Base-by-base conservation (phyloP, 371 early-diverging fungal genomes). In the Thermomucor indicae-seudaticae region DNA sequence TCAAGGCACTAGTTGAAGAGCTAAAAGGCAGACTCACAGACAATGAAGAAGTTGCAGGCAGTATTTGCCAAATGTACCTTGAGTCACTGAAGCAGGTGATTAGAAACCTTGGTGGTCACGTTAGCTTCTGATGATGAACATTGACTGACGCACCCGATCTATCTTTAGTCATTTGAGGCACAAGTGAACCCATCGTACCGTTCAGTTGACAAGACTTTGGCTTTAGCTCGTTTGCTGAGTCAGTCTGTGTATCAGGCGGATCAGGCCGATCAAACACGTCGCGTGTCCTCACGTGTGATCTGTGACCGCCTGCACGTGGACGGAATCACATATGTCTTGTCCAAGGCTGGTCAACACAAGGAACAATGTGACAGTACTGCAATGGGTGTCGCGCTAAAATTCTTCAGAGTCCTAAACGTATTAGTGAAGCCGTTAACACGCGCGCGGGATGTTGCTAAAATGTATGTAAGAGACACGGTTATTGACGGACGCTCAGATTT, bases 1-100 rank as follows among this genome's bases (percentile, higher is more conserved):
- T 80, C 35, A 71, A 73, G 51, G 67, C 71, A 11, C 51, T 84
- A 23, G 51, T 80, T 8, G 45, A 64, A 14, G 67, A 68, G 29
- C 59, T 79, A 29, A 67, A 75, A 12, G 44, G 51, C 1, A 67
- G 67, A 17, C 22, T 63, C 32, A 35, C 55, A 39, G 30, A 57
- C 27, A 53, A 68, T 49, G 55, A 58, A 47, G 25, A 49, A 42
- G 47, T 42, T 29, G 57, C 73, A 30, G 60, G 65, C 41, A 66
- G 49, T 14, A 57, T 65, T 17, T 67, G 63, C 24, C 60, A 43
- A 24, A 60, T 70, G 28, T 75, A 70, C 28, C 42, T 76, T 25
- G 68, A 58, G 0, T 56, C 74, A 0, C 52, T 81, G 10, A 70
- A 78, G 30, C 51, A 62, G 57, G 80, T 77, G 67, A 56, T 42